Base-by-base conservation (phyloP, 2,329 filamentous ascomycete species). In the Mycosphaerelloides madeirae region DNA sequence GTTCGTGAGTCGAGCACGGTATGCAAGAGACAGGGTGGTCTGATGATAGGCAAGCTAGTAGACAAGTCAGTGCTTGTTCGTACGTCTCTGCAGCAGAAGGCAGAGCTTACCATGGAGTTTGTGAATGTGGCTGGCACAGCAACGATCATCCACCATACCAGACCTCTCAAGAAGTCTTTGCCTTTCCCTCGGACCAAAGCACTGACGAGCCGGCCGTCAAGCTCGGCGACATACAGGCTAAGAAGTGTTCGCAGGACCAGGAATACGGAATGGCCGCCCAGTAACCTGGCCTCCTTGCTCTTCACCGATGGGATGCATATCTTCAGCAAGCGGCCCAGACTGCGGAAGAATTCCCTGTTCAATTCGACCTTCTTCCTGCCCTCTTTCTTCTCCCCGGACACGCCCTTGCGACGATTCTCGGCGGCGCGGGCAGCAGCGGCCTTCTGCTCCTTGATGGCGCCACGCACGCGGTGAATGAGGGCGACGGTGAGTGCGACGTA, bases 141-240 rank as follows among this genome's bases (percentile, higher is more conserved):
- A 54, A 98, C 93, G 43, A 91, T 66, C 93, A 98, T 98, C 93
- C 93, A 98, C 89, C 91, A 96, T 5, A 94, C 79, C 57, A 98
- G 82, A 0, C 88, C 83, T 56, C 83, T 82, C 58, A 97, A 63
- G 56, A 98, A 98, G 54, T 95, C 89, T 66, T 81, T 87, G 13
- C 91, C 93, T 55, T 84, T 93, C 2, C 93, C 93, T 66, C 89
- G 84, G 35, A 98, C 90, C 44, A 98, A 72, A 53, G 82, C 90
- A 69, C 93, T 95, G 47, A 98, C 93, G 48, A 98, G 80, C 49
- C 83, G 83, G 35, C 93, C 93, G 68, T 98, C 93, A 74, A 98
- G 83, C 66, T 95, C 90, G 2, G 93, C 93, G 16, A 98, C 93
- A 67, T 95, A 95, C 58, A 98, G 67, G 68, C 90, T 96, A 58